Evolutionary conservation across 768 basidiomycete species (phyloP), one percentile per base, ranked within the genome.

Genomic region (Hericium erinaceus): DNA sequence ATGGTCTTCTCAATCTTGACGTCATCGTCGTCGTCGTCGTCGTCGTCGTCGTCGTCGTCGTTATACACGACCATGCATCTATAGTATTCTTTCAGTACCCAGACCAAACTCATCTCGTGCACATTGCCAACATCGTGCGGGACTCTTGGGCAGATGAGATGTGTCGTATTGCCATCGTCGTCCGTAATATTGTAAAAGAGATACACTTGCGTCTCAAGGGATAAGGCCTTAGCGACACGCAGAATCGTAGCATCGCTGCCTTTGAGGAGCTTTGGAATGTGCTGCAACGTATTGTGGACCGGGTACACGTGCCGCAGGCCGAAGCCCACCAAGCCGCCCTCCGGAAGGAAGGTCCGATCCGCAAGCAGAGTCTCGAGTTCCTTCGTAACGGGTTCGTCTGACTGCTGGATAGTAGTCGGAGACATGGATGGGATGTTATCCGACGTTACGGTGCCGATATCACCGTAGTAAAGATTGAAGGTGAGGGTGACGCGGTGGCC

Each of bases 401-500:
- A 20, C n/a, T n/a, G 44, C 33, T 33, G 33, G 33, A 33, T 10
- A 33, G 33, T 33, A 7, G 33, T 33, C 9, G 33, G 33, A 10
- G 33, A 33, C 33, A 33, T 33, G 9, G 33, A 33, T 1, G 44
- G n/a, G 9, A 11, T 2, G n/a, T 9, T 11, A n/a, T n/a, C n/a
- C 9, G 15, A 9, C 3, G 16, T 20, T 46, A 7, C 44, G 44
- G 44, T n/a, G 15, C 7, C 16, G 6, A 20, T 20, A n/a, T 46
- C 44, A n/a, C 20, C 44, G 44, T 18, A n/a, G 20, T 46, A 74
- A 38, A 75, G 72, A 61, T 75, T 75, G 64, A 74, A 77, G 0
- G 74, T 77, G 46, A 77, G 59, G 0, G 75, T 75, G 8, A 78
- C 68, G 2, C 75, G 69, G 62, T 74, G 60, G 0, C 77, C 76